Conservation (phyloP, 352 stramenopile species). For the Pythium dissotocum region DNA sequence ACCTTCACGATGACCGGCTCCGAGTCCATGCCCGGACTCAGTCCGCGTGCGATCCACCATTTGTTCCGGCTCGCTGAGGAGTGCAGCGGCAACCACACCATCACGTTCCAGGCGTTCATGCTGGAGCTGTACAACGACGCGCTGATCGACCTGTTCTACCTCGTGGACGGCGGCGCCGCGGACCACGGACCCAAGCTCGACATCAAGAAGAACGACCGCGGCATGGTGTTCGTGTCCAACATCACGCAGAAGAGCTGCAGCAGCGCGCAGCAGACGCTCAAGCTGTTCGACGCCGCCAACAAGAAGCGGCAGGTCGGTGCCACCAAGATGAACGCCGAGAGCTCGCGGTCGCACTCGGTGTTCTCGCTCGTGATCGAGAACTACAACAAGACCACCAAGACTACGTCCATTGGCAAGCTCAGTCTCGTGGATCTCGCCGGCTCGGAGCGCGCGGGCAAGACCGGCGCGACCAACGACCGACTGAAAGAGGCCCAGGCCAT, state of each 20-base stretch:
- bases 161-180: conserved; percentile 64
- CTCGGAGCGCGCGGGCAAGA: conserved; percentile 88
- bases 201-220: conserved; percentile 93
- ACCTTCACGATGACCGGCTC: conserved; percentile 93
- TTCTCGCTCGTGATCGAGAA: conserved; percentile 88
- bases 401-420: conserved; percentile 78
- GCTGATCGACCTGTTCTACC: conserved; percentile 87
- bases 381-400: conserved; percentile 89
- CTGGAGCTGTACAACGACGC: conserved; percentile 93
- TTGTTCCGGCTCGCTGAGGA: conserved; percentile 78
- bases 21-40: conserved; percentile 77
- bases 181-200: conserved; percentile 80
- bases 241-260: conserved; percentile 73
- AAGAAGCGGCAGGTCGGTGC: conserved; percentile 87
- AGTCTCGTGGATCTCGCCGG: conserved; percentile 88
- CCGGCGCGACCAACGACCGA: conserved; percentile 76
- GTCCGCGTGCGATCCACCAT: conserved; percentile 82
- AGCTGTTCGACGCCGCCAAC: conserved; percentile 88
- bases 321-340: conserved; percentile 94
- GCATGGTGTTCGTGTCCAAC: conserved; percentile 92
- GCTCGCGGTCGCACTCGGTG: conserved; percentile 88
- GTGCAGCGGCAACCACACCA: conserved; percentile 42
- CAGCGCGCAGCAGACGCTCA: conserved; percentile 73
- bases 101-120: conserved; percentile 88
- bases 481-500: conserved; percentile 90